These are phyloP conservation scores for Sclerospora graminicola DNA, from an alignment of 352 stramenopile genomes.

Conservation along the genomic window DNA sequence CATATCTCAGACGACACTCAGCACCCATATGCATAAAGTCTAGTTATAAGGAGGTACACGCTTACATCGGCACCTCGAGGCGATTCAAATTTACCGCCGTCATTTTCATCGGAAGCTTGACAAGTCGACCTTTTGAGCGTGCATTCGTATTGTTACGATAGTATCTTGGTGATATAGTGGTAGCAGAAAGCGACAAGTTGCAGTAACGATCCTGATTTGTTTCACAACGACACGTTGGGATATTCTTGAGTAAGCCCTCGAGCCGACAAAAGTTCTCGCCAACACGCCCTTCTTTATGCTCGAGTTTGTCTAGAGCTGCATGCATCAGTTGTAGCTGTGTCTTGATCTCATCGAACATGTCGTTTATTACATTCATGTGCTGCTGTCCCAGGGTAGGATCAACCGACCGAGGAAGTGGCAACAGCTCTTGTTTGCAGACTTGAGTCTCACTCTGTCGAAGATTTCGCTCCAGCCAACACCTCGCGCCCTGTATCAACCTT, in stretches of 20 bases:
- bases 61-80: constrained; percentile 16
- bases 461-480: constrained; percentile 1
- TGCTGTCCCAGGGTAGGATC: not conserved
- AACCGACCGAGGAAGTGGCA: not conserved
- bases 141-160: not conserved
- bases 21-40: not conserved
- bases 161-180: not conserved
- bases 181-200: not conserved
- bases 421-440: constrained; percentile 1
- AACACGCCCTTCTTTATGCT: constrained; percentile 2
- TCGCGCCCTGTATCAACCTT: not conserved
- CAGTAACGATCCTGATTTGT: not conserved
- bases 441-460: not conserved
- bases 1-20: not conserved
- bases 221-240: constrained; percentile 2
- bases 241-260: constrained; percentile 2
- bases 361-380: constrained; percentile 5
- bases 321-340: constrained; percentile 18
- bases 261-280: constrained; percentile 3
- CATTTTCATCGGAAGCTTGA: not conserved
- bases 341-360: constrained; percentile 11
- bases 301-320: constrained; percentile 8
- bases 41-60: not conserved
- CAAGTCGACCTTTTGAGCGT: not conserved
- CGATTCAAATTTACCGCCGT: constrained; percentile 2